phyloP scores from a whole-genome alignment of 1,284 basidiomycete genomes.

The Moesziomyces sp. region DNA sequence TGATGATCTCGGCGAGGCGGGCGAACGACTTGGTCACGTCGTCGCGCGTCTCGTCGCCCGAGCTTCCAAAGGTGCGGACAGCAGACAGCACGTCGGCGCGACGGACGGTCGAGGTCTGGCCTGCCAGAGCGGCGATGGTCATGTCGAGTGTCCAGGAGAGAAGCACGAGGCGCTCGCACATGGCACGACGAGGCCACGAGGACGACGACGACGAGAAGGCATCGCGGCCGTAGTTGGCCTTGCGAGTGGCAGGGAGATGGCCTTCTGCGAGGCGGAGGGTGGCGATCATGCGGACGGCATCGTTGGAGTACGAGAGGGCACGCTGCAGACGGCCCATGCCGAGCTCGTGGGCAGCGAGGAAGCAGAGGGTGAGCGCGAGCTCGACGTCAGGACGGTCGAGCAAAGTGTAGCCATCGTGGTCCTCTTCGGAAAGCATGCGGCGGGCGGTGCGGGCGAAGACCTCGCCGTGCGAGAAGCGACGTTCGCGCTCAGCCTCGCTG shows the following conservation, averaged over 20 bases:
- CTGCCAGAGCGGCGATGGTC: conserved; percentile 33
- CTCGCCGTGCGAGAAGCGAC: conserved; percentile 45
- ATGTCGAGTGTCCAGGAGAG: conserved; percentile 51
- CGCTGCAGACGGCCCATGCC: conserved; percentile 67
- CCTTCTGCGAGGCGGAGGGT: conserved; percentile 40
- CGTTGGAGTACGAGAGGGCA: conserved; percentile 68
- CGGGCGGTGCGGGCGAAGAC: conserved; percentile 48
- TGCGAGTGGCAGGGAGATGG: conserved; percentile 27
- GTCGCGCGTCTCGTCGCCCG: conserved; percentile 45
- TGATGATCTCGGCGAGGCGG: conserved; percentile 68
- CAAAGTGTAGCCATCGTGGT: conserved; percentile 37
- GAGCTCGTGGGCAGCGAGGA: conserved; percentile 69
- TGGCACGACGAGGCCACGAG: conserved; percentile 37
- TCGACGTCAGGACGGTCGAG: conserved; percentile 65
- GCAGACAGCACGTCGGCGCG: conserved; percentile 38
- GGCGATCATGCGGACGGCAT: conserved; percentile 35
- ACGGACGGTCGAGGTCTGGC: conserved; percentile 33
- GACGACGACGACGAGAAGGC: conserved; percentile 23
- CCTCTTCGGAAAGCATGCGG: conserved; percentile 54
- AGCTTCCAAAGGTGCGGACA: conserved; percentile 58
- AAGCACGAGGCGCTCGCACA: conserved; percentile 44
- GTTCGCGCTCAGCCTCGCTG: conserved; percentile 37
- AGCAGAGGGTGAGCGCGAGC: conserved; percentile 67
- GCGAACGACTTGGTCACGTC: conserved; percentile 67
- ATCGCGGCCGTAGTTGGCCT: conserved; percentile 29